Evolutionary conservation across 352 stramenopile genomes (phyloP).

Genomic region (Phytophthora citrophthora): DNA sequence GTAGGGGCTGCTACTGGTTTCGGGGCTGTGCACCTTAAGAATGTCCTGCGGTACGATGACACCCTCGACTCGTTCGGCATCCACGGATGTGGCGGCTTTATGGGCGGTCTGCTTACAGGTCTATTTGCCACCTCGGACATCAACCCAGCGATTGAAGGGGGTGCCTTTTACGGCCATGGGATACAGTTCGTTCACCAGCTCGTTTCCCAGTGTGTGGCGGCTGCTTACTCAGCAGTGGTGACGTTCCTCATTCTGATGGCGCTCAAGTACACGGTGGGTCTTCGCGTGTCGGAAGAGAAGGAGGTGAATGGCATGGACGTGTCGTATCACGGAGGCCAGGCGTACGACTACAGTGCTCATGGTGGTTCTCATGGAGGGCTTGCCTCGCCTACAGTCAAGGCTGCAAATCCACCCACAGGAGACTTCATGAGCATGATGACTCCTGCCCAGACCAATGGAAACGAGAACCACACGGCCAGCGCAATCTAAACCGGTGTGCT

Average conservation of each 20-base stretch:
- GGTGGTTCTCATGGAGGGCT: constrained; percentile 1
- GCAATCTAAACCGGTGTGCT: constrained; percentile 1
- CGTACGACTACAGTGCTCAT: constrained; percentile 46
- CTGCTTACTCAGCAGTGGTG: constrained; percentile 65
- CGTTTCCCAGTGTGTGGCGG: constrained; percentile 56
- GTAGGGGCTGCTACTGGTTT: constrained; percentile 63
- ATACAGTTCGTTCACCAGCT: constrained; percentile 60
- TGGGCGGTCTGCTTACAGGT: constrained; percentile 68
- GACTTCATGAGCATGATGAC: constrained; percentile 33
- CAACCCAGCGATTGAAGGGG: constrained; percentile 55
- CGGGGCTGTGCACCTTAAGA: constrained; percentile 62
- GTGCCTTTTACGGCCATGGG: constrained; percentile 55
- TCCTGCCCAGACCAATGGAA: constrained; percentile 5
- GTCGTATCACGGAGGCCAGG: neutral
- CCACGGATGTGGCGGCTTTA: constrained; percentile 73
- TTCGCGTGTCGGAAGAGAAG: neutral
- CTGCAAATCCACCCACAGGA: constrained; percentile 15
- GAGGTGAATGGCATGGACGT: neutral
- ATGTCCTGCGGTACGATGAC: constrained; percentile 73
- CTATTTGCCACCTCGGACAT: constrained; percentile 65
- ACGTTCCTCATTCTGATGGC: constrained; percentile 48
- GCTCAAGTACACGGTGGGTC: neutral
- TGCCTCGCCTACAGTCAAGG: constrained; percentile 14
- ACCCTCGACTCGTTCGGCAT: constrained; percentile 81
- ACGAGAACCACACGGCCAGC: constrained; percentile 5